Percentiles rank a stretch among this genome's conserved stretches.
These are phyloP conservation scores for Hura crepitans DNA, from an alignment of 441 rosid species.

Conservation along the genomic window DNA sequence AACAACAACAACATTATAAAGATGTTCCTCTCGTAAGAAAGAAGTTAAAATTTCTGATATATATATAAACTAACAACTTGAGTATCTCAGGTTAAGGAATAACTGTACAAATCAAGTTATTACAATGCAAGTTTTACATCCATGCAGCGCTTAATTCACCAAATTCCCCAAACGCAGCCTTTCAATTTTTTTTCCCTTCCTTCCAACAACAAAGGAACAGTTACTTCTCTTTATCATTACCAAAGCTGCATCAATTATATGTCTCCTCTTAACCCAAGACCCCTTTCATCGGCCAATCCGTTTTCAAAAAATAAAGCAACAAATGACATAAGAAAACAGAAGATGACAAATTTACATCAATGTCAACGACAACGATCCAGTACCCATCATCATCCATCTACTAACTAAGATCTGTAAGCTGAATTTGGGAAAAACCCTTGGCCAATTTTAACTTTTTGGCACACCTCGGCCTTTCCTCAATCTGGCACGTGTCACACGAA, in stretches of 20 bases:
- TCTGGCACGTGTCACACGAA: conserved; percentile 43
- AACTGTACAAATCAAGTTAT: no score
- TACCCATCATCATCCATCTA: conserved; percentile 27
- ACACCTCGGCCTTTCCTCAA: conserved; percentile 50
- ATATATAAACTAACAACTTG: no score
- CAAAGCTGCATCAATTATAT: conserved; percentile 13
- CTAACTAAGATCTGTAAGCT: conserved; percentile 20
- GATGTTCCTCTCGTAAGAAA: neutral
- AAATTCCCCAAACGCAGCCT: conserved; percentile 1
- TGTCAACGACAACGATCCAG: conserved; percentile 23
- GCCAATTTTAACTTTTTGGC: conserved; percentile 29
- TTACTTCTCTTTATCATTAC: conserved; percentile 4
- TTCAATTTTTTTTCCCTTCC: neutral
- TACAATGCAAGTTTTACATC: no score
- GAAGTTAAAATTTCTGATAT: no score
- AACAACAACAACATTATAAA: no score
- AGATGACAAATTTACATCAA: conserved; percentile 38
- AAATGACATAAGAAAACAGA: conserved; percentile 30
- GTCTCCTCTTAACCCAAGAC: conserved; percentile 16
- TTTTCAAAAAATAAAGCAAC: conserved; percentile 40
- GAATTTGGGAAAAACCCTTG: conserved; percentile 7
- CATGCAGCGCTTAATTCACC: neutral
- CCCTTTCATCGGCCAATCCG: conserved; percentile 9
- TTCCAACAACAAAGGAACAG: conserved; percentile 9
- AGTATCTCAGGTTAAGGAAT: no score